Base-by-base conservation (phyloP, 768 basidiomycete species). In the Sistotremastrum suecicum region DNA sequence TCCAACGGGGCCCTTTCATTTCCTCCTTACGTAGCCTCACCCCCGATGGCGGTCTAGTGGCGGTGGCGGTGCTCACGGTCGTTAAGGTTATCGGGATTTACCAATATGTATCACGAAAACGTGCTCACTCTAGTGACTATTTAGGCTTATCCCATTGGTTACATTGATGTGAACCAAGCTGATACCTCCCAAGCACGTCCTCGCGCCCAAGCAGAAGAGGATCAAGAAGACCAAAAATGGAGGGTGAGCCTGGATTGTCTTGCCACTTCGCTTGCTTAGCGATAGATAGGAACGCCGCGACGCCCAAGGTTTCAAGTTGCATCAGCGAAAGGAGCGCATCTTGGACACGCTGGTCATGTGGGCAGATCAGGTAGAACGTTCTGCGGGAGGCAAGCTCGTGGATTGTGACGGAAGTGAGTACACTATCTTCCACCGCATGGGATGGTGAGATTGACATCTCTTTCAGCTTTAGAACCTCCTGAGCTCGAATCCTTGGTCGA, bases 21-120 rank as follows among this genome's bases (percentile, higher is more conserved):
- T 76, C 87, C 0, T 83, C 84, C 0, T 63, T 98, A 50, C 72
- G 78, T 47, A 86, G 83, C 55, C 61, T 99, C 42, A 80, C 80
- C 0, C 59, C 77, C 0, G 85, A 92, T 54, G 95, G 95, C 0
- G 95, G 94, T 0, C 51, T 68, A 5, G 72, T 94, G 0, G 66
- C 81, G 5, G 70, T 80, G 5, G 67, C 92, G 71, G 82, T 90
- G 56, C 49, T 95, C 6, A 67, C 78, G 11, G 64, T 98, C 12
- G 63, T 71, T 2, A 85, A 83, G 66, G 78, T 83, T 38, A 35
- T 53, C 30, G 4, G 8, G 7, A 34, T n/a, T 38, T 45, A 7
- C 9, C 30, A 36, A 29, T 37, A 44, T 32, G 8, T 44, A 11
- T 29, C 7, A 39, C 49, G 5, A 43, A 10, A 35, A 37, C 40